phyloP scores from a whole-genome alignment of 306 rosid genomes.

The Aeschynomene evenia region DNA sequence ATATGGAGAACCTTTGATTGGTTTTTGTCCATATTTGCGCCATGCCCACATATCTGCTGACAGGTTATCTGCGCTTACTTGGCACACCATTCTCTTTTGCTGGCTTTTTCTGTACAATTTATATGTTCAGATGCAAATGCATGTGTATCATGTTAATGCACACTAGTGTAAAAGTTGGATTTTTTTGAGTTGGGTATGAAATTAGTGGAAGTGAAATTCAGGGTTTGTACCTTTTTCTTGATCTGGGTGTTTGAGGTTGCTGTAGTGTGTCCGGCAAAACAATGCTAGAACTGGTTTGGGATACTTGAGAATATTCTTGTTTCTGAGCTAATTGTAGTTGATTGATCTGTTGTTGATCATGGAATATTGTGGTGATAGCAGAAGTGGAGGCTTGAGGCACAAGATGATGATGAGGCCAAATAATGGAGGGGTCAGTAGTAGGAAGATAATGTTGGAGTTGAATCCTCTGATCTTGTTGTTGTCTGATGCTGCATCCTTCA shows the following conservation, averaged over 20 bases:
- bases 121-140: background rate
- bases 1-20: slow-evolving; percentile 76
- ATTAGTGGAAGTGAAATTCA: background rate
- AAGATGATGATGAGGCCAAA: slow-evolving; percentile 32
- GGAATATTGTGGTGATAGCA: slow-evolving; percentile 27
- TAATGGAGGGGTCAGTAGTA: background rate
- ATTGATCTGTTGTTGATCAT: slow-evolving; percentile 1
- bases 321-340: slow-evolving; percentile 1
- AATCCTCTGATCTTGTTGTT: slow-evolving; percentile 14
- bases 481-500: slow-evolving; percentile 27
- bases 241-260: slow-evolving; percentile 34
- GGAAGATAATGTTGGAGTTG: slow-evolving; percentile 12
- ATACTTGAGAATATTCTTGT: slow-evolving; percentile 19
- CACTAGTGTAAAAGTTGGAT: background rate
- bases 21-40: slow-evolving; percentile 81
- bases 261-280: slow-evolving; percentile 27
- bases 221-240: slow-evolving; percentile 55
- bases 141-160: no score
- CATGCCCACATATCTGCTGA: slow-evolving; percentile 83
- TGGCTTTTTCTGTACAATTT: slow-evolving; percentile 48
- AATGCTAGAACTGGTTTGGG: slow-evolving; percentile 22
- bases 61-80: slow-evolving; percentile 58
- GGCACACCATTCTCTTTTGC: slow-evolving; percentile 56
- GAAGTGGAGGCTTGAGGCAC: slow-evolving; percentile 28
- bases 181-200: background rate